These are phyloP conservation scores for Hevea brasiliensis DNA, from an alignment of 345 rosid species.

Conservation along the genomic window DNA sequence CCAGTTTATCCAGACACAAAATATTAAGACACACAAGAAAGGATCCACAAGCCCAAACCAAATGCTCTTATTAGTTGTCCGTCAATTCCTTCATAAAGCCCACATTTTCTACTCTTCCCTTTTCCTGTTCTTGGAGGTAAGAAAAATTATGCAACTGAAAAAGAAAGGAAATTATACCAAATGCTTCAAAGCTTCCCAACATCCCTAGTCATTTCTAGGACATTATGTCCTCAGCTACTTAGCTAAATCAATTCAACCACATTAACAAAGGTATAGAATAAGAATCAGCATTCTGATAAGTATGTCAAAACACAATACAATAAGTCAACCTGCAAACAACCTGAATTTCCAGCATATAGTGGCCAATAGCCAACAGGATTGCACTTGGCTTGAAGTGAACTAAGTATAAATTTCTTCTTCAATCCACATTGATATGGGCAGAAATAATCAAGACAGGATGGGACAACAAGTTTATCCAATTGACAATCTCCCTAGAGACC, in stretches of 20 bases:
- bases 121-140: too few species aligned
- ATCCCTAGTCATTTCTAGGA: background rate
- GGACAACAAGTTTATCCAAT: too few species aligned
- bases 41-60: too few species aligned
- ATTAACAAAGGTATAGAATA: too few species aligned
- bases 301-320: background rate
- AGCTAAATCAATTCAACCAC: background rate
- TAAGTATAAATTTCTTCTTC: background rate
- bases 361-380: background rate
- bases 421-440: too few species aligned
- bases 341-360: background rate
- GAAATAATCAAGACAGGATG: too few species aligned
- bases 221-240: background rate
- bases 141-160: too few species aligned
- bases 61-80: too few species aligned
- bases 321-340: background rate
- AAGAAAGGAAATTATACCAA: too few species aligned
- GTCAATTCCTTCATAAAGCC: too few species aligned
- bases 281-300: background rate
- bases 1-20: background rate
- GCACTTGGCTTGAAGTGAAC: background rate
- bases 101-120: too few species aligned
- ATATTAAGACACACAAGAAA: background rate
- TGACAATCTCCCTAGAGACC: too few species aligned
- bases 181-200: background rate